Evolutionary conservation across 208 protist species (phyloP), one percentile per base, ranked within the genome.

Genomic region (Acanthamoeba culbertsoni): DNA sequence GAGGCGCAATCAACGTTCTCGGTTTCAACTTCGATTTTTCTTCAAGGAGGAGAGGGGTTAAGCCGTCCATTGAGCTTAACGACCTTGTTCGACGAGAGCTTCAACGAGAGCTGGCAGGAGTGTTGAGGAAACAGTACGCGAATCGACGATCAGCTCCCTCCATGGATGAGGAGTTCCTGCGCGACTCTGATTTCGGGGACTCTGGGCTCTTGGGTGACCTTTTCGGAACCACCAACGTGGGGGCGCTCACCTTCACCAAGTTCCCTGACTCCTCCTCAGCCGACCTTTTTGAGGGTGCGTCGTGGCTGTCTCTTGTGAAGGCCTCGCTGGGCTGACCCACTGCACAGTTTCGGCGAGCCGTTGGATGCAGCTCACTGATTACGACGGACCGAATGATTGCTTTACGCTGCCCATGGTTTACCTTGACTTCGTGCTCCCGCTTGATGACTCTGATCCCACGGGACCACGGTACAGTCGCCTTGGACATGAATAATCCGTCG

Each of bases 241-340:
- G 65, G 8, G 23, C 65, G 23, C 65, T 75, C 35, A 75, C 65
- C 65, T 75, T 75, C 65, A 75, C 65, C 65, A 75, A 75, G 65
- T 26, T 43, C 5, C 65, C 65, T 16, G 65, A 75, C 65, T 37
- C 65, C 31, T 75, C 65, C 35, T 75, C 65, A n/a, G 10, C 35
- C 4, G 31, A 6, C 65, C 31, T 75, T 35, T 75, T 75, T 42
- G 65, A 75, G 23, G 7, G 65, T 75, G 18, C 31, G 28, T 23
- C 33, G 23, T 43, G 10, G 18, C 4, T 23, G 8, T 75, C 65
- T 7, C 31, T 7, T 35, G 35, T 42, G 10, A 23, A 18, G 65
- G 4, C 3, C 28, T 6, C 3, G 10, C 28, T 4, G 31, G 28
- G 35, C 31, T 42, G 23, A 59, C 51, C 51, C 14, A 59, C 51